phyloP scores from a whole-genome alignment of 768 basidiomycete genomes.

The Coprinopsis cinerea region DNA sequence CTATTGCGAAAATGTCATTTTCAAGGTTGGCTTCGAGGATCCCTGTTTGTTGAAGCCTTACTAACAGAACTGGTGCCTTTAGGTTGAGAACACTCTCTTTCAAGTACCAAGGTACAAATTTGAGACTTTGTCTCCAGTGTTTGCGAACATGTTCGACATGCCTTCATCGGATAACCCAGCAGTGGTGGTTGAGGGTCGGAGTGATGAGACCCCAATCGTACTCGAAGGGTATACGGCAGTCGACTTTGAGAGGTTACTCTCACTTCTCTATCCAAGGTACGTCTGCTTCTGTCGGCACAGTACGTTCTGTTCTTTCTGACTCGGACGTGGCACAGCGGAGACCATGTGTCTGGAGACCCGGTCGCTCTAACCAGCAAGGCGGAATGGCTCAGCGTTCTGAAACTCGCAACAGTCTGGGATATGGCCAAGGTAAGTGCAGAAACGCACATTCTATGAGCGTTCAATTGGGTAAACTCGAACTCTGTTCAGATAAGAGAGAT shows the following conservation, averaged over 20 bases:
- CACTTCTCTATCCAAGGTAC: background rate
- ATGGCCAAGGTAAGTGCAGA: background rate
- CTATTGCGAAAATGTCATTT: background rate
- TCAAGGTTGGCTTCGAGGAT: background rate
- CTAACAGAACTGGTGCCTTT: background rate
- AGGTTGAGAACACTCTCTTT: background rate
- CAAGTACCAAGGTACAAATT: background rate
- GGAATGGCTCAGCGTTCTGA: background rate
- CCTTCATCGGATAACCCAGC: background rate
- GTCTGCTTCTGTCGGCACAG: too few species aligned
- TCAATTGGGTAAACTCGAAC: too few species aligned
- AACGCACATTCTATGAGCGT: too few species aligned
- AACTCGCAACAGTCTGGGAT: background rate
- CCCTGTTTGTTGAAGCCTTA: background rate
- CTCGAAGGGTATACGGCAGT: background rate
- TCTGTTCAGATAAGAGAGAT: background rate
- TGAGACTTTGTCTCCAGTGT: background rate
- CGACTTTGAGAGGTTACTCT: background rate
- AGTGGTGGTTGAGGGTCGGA: background rate
- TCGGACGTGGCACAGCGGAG: too few species aligned
- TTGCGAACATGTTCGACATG: background rate
- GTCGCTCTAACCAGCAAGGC: background rate
- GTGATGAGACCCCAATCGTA: background rate
- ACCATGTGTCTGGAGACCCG: background rate
- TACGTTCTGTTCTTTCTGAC: too few species aligned